These are phyloP conservation scores for Pichia paraexigua DNA, from an alignment of 805 yeast species.

Conservation along the genomic window DNA sequence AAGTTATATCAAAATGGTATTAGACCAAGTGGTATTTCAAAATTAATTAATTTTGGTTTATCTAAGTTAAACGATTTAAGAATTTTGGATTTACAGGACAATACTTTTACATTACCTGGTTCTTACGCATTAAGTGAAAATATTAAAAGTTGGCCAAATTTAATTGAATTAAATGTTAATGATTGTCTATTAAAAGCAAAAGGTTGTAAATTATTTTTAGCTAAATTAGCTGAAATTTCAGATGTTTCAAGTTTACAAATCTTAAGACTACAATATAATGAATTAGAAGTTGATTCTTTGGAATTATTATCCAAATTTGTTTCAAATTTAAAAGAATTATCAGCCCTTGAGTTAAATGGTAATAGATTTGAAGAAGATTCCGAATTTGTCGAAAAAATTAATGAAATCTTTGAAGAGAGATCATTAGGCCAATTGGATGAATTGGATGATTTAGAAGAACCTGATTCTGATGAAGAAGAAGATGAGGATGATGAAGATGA, in stretches of 20 bases:
- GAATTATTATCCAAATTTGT: slow-evolving; percentile 50
- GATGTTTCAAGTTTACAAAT: slow-evolving; percentile 37
- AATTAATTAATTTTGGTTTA: slow-evolving; percentile 67
- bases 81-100: slow-evolving; percentile 85
- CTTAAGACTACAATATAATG: slow-evolving; percentile 82
- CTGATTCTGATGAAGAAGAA: slow-evolving; percentile 61
- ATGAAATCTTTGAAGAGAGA: slow-evolving; percentile 55
- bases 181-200: slow-evolving; percentile 79
- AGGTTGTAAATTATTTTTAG: slow-evolving; percentile 56
- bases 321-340: slow-evolving; percentile 48
- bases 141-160: slow-evolving; percentile 53
- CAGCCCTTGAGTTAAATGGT: slow-evolving; percentile 80
- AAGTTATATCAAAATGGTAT: slow-evolving; percentile 94
- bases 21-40: slow-evolving; percentile 84
- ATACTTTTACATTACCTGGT: slow-evolving; percentile 75
- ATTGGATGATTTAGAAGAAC: slow-evolving; percentile 89
- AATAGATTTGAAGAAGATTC: slow-evolving; percentile 88
- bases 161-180: slow-evolving; percentile 75
- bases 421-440: slow-evolving; percentile 85
- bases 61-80: slow-evolving; percentile 50
- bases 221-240: slow-evolving; percentile 33
- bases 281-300: slow-evolving; percentile 62
- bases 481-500: slow-evolving; percentile 45
- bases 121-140: slow-evolving; percentile 56
- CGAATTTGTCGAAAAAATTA: slow-evolving; percentile 53